Evolutionary conservation across 2,329 filamentous ascomycete genomes (phyloP).

Genomic region (Beauveria sp.): DNA sequence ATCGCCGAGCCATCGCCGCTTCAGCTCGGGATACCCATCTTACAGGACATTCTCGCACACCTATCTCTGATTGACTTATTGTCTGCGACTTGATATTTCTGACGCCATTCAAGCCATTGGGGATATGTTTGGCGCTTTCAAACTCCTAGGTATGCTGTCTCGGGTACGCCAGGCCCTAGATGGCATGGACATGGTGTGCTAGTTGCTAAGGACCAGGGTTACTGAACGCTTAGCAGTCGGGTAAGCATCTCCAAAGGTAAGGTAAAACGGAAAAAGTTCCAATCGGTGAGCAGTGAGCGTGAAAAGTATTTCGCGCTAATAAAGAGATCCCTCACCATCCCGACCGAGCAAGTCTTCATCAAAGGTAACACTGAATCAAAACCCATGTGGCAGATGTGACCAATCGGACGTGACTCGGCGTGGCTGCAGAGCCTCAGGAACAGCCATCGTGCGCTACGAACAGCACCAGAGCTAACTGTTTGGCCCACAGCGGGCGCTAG

Average conservation of each 20-base stretch:
- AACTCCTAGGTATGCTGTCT: no score
- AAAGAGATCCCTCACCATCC: neutral
- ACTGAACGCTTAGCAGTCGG: neutral
- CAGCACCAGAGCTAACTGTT: neutral
- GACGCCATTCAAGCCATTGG: no score
- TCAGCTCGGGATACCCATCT: neutral
- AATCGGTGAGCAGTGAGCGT: neutral
- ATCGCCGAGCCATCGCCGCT: conserved; percentile 7
- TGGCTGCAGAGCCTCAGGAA: neutral
- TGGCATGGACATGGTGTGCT: no score
- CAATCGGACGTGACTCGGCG: neutral
- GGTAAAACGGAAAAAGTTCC: neutral
- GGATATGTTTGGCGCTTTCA: no score
- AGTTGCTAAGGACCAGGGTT: no score
- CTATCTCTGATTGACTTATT: neutral
- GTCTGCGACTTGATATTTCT: no score
- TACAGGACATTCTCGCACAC: neutral
- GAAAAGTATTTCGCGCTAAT: neutral
- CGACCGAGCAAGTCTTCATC: neutral
- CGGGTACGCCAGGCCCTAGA: no score
- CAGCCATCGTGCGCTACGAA: neutral
- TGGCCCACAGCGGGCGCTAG: conserved; percentile 4
- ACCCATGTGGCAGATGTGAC: neutral
- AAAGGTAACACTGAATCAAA: neutral
- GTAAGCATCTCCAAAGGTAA: neutral